Percentiles rank a stretch among this genome's conserved stretches.
Conservation (phyloP, 1,139 yeast species). For the Saccharomyces pastorianus region DNA sequence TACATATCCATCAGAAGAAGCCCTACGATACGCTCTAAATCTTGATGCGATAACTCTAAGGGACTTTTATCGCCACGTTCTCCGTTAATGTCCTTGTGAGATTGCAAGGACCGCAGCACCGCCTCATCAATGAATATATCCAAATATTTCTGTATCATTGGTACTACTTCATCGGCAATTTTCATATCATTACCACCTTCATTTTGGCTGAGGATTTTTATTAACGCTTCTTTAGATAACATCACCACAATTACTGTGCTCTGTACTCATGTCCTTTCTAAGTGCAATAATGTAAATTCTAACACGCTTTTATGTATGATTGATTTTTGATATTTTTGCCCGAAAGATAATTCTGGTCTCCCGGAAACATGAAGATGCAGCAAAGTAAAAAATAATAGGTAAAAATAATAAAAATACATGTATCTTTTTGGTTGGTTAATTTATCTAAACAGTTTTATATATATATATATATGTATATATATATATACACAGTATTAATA, state of each 20-base stretch:
- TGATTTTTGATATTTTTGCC: neutral
- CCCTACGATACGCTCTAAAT: constrained; percentile 28
- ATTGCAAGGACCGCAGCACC: constrained; percentile 50
- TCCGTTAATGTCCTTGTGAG: constrained; percentile 27
- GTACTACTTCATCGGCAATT: constrained; percentile 44
- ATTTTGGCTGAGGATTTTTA: constrained; percentile 48
- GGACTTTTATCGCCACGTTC: constrained; percentile 35
- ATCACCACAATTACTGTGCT: neutral
- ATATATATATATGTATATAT: neutral
- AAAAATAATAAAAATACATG: neutral
- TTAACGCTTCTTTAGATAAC: constrained; percentile 43
- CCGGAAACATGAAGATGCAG: neutral
- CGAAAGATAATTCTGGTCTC: neutral
- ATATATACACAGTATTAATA: neutral
- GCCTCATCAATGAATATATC: constrained; percentile 59
- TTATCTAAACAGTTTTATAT: neutral
- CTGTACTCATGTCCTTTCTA: neutral
- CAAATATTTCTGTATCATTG: constrained; percentile 48
- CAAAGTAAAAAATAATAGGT: neutral
- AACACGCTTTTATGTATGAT: neutral
- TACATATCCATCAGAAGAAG: constrained; percentile 27
- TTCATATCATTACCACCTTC: constrained; percentile 42
- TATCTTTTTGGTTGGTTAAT: neutral
- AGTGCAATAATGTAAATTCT: neutral
- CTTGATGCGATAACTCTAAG: constrained; percentile 20